Evolutionary conservation across 2,329 filamentous ascomycete species (phyloP).

Genomic region (Trichoderma pleuroti): DNA sequence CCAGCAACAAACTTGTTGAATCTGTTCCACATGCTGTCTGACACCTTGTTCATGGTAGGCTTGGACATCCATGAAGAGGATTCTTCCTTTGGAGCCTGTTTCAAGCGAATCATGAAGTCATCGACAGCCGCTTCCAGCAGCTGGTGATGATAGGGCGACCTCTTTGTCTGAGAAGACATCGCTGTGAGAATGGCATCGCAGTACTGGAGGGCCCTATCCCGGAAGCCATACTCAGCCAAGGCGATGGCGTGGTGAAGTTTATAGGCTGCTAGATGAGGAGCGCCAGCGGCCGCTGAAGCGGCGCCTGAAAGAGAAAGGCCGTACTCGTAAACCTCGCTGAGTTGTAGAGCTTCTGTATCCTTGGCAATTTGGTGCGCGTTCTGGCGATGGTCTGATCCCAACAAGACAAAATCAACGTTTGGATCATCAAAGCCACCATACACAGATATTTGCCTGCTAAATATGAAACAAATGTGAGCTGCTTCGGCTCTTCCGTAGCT

Average conservation of each 20-base stretch:
- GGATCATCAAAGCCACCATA: constrained; percentile 84
- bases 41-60: constrained; percentile 93
- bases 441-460: constrained; percentile 66
- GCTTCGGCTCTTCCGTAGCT: constrained; percentile 88
- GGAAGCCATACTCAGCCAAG: constrained; percentile 78
- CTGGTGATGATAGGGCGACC: constrained; percentile 81
- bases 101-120: constrained; percentile 77
- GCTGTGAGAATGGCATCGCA: constrained; percentile 77
- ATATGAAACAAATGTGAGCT: constrained; percentile 89
- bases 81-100: constrained; percentile 77
- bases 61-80: constrained; percentile 89
- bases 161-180: constrained; percentile 75
- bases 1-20: constrained; percentile 97
- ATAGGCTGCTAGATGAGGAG: constrained; percentile 84
- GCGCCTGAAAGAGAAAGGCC: constrained; percentile 68
- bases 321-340: constrained; percentile 97
- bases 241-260: constrained; percentile 85
- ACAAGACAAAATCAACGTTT: constrained; percentile 71
- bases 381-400: constrained; percentile 78
- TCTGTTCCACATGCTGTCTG: constrained; percentile 81
- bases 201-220: constrained; percentile 82
- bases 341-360: constrained; percentile 80
- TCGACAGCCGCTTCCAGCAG: constrained; percentile 73
- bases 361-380: constrained; percentile 69
- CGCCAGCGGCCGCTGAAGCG: constrained; percentile 48